Evolutionary conservation across 2,329 filamentous ascomycete species (phyloP), one percentile per base, ranked within the genome.

Genomic region (Pyrenophora tritici-repentis): DNA sequence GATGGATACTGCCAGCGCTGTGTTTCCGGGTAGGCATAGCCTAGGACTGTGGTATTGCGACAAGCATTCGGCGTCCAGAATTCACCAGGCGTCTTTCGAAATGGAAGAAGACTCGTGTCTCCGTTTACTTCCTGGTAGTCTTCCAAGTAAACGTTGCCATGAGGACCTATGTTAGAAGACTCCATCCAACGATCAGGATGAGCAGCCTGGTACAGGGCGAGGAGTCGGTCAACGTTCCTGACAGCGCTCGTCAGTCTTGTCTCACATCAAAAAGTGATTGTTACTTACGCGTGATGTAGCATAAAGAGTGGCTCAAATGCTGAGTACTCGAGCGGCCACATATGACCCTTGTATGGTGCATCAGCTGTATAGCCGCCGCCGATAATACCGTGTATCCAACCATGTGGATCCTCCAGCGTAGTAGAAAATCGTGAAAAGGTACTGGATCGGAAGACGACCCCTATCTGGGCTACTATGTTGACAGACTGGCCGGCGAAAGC

Each of bases 181-280:
- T 79, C 73, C 9, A 91, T 80, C 74, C 84, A 91, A 7, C 79
- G 80, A n/a, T 83, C 75, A 0, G 88, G 88, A 55, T 93, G 81
- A 5, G 91, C 72, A 1, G 81, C 78, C 74, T 92, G 89, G 86
- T 88, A 94, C 58, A 95, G 80, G 32, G 88, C 84, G 71, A 91
- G 90, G 4, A 70, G 47, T 12, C 72, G 67, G 45, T 74, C 72
- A 31, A 73, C 64, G 34, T 73, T 73, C 56, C 70, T 56, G n/a
- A 31, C 2, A 7, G 0, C n/a, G 4, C 13, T 32, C 8, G 12
- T 38, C 10, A 36, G 29, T 26, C 1, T 17, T 17, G 9, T n/a
- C 2, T 4, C 6, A 17, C 10, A 10, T 24, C 3, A 1, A 8
- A 16, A 17, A 2, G 6, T 7, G n/a, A 18, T 4, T 1, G 6